Evolutionary conservation across 148 eudicot genomes (phyloP), one percentile per base, ranked within the genome.

Genomic region (Cornus kousa): DNA sequence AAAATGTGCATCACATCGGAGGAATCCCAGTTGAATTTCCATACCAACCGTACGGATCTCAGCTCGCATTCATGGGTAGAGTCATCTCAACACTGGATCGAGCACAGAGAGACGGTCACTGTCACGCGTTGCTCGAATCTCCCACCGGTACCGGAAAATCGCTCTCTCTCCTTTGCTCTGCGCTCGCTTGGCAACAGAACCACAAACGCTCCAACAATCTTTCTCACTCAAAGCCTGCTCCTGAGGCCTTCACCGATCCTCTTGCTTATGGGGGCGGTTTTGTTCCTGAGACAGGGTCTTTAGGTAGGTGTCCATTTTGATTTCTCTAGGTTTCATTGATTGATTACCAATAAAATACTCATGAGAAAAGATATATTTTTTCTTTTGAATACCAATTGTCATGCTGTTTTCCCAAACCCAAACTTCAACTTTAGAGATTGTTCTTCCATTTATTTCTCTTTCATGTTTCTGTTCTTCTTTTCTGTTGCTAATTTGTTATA

Each of bases 101-200:
- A 48, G 93, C 98, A 0, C 88, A 84, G 24, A 77, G 87, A 31
- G 94, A 92, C 2, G 95, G 99, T 0, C 97, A 89, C 73, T 92
- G 88, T 72, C 99, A 96, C 83, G 97, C 98, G 2, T 82, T 96
- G 53, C 93, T 96, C 60, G 99, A 96, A 72, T 96, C 99, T 0
- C 99, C 99, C 6, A 96, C 99, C 57, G 99, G 99, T 12, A 96
- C 99, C 7, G 99, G 99, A 8, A 96, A 96, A 73, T 90, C 98
- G 0, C 89, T 96, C 20, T 96, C 99, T 53, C 90, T 96, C n/a
- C 98, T 96, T 10, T 96, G 99, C 82, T 93, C 99, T 14, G 86
- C 89, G 23, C 91, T 96, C 75, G 98, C 99, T 0, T 96, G 99
- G 99, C 98, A 93, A 79, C 85, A 83, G 68, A 88, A 86, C 69